phyloP scores from a whole-genome alignment of 2,329 filamentous ascomycete species.

The Biscogniauxia mediterranea region DNA sequence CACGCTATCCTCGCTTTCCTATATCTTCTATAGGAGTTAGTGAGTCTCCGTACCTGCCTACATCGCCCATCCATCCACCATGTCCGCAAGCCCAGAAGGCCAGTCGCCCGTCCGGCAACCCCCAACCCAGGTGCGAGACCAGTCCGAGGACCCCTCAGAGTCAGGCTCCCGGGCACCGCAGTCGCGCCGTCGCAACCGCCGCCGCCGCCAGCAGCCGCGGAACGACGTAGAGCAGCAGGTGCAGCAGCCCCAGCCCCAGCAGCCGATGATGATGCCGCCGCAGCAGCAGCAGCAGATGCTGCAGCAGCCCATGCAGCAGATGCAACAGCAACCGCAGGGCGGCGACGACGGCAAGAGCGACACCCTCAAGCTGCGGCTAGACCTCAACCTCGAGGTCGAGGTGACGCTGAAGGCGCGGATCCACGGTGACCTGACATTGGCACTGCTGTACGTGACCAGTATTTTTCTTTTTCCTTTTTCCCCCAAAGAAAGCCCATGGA shows the following conservation, averaged over 20 bases:
- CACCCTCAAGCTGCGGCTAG: conserved; percentile 69
- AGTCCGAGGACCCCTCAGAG: conserved; percentile 14
- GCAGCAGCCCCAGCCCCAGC: conserved; percentile 9
- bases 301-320: conserved; percentile 18
- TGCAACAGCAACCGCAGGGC: conserved; percentile 13
- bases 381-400: conserved; percentile 79
- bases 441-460: conserved; percentile 52
- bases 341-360: conserved; percentile 47
- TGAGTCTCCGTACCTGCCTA: not conserved
- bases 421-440: conserved; percentile 76
- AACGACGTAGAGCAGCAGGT: conserved; percentile 13
- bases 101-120: conserved; percentile 11
- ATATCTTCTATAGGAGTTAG: not conserved
- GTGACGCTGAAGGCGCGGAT: conserved; percentile 83
- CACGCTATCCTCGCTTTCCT: too few relatives aligned
- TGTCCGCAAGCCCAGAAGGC: conserved; percentile 20
- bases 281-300: conserved; percentile 16
- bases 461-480: not conserved
- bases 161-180: conserved; percentile 14
- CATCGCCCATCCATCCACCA: not conserved
- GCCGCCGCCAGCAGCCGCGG: conserved; percentile 4
- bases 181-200: conserved; percentile 20
- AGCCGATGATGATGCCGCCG: conserved; percentile 6
- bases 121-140: conserved; percentile 9
- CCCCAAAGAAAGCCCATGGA: not conserved